A percentile compares a stretch with the other conserved stretches of the same genome.
These are phyloP conservation scores for Dictyophora rubrovolvata DNA, from an alignment of 768 basidiomycete genomes.

Conservation along the genomic window DNA sequence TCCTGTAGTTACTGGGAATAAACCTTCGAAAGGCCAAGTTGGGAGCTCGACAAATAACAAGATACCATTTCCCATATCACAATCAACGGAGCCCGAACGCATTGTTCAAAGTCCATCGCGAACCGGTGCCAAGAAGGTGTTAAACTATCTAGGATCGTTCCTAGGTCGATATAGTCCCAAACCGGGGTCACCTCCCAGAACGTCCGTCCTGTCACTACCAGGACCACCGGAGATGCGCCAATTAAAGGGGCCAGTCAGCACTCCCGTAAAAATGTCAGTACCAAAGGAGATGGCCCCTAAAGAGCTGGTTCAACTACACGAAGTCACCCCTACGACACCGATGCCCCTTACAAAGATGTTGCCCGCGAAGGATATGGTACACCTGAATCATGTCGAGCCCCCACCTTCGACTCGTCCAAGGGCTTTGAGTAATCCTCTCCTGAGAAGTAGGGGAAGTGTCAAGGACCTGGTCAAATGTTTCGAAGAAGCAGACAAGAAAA, in stretches of 20 bases:
- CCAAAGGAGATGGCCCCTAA: conserved; percentile 44
- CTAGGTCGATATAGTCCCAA: conserved; percentile 11
- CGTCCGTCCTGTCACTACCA: conserved; percentile 39
- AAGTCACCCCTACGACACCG: conserved; percentile 36
- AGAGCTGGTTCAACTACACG: conserved; percentile 46
- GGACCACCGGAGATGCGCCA: conserved; percentile 37
- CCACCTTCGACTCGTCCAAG: conserved; percentile 19
- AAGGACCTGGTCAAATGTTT: conserved; percentile 60
- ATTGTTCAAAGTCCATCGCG: not conserved
- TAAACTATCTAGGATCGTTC: conserved; percentile 12
- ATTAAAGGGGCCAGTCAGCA: conserved; percentile 47
- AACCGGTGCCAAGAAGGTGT: conserved; percentile 8
- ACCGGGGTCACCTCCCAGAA: conserved; percentile 8
- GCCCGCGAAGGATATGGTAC: conserved; percentile 37
- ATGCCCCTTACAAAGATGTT: conserved; percentile 16
- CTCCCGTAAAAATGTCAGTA: conserved; percentile 43
- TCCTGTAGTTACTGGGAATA: not conserved
- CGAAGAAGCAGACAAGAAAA: conserved; percentile 34
- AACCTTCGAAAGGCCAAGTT: not conserved
- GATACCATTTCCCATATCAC: conserved; percentile 13
- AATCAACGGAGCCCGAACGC: not conserved
- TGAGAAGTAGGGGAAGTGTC: conserved; percentile 52
- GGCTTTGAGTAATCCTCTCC: conserved; percentile 10
- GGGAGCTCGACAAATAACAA: conserved; percentile 1
- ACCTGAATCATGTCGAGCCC: conserved; percentile 39